Base-by-base conservation (phyloP, 2,329 filamentous ascomycete species). In the Lecanicillium sp. region DNA sequence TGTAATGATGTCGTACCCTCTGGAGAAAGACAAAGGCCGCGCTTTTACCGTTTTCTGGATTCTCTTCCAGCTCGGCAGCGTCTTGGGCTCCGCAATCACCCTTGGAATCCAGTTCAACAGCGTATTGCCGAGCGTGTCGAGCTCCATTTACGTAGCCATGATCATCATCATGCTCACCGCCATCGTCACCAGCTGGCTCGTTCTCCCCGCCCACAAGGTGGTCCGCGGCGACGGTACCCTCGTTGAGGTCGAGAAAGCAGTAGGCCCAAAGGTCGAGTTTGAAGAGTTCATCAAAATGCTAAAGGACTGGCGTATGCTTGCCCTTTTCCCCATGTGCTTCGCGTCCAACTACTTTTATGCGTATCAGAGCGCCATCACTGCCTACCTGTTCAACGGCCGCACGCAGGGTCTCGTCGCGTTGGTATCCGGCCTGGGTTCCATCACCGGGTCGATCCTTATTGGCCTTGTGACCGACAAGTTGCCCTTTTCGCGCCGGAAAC, bases 271-370 rank as follows among this genome's bases (percentile, higher is more conserved):
- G 32, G 31, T 41, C 17, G 48, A 50, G 36, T 41, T 48, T 36
- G 34, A 34, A 14, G 46, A 44, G 29, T 33, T 50, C 17, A 27
- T 19, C 27, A 29, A 29, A 4, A 19, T 48, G 28, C 17, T 44
- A 14, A 42, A 29, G 39, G 48, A 50, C 33, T 46, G 43, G 45
- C 41, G 31, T 27, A 40, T 36, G 32, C 32, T 36, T 18, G 38
- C 33, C 7, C 28, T 36, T 2, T 32, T 36, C 15, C 33, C 38
- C 33, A 40, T 40, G 38, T 42, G 20, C n/a, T 72, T 83, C 56
- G 74, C 79, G 30, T 83, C 78, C 54, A 87, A 87, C 58, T 86
- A 81, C 79, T 88, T 87, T 61, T 84, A 84, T 60, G 76, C 77
- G 37, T 88, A 87, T 56, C 84, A 87, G 49, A 85, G 84, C 53